phyloP scores from a whole-genome alignment of 2,329 filamentous ascomycete genomes.

The Hymenoscyphus linearis region DNA sequence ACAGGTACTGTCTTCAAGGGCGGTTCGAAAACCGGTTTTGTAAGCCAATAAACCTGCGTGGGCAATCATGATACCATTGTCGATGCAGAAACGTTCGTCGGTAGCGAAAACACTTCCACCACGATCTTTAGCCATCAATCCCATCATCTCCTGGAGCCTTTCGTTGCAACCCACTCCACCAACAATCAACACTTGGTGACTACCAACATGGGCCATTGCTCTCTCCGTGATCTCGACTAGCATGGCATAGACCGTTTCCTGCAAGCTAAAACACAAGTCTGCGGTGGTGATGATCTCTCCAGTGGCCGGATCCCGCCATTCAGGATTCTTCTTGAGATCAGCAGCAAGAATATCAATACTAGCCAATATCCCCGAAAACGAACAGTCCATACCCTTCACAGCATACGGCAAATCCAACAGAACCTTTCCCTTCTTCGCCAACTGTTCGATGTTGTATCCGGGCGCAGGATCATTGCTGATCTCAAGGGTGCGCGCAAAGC shows the following conservation, averaged over 20 bases:
- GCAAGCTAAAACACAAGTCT: slow-evolving; percentile 88
- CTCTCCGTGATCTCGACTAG: slow-evolving; percentile 97
- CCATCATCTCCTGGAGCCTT: slow-evolving; percentile 97
- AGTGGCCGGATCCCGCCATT: slow-evolving; percentile 41
- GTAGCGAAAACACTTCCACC: slow-evolving; percentile 91
- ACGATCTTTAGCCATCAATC: slow-evolving; percentile 81
- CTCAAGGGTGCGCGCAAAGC: slow-evolving; percentile 83
- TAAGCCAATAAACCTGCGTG: slow-evolving; percentile 88
- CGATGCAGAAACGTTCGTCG: slow-evolving; percentile 96
- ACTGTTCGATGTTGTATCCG: slow-evolving; percentile 95
- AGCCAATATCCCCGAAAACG: slow-evolving; percentile 87
- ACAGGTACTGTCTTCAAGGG: slow-evolving; percentile 75
- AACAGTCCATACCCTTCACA: slow-evolving; percentile 98
- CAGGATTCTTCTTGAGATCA: slow-evolving; percentile 50
- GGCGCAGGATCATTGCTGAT: slow-evolving; percentile 96
- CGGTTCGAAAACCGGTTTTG: slow-evolving; percentile 71
- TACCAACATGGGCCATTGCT: slow-evolving; percentile 96
- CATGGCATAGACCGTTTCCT: slow-evolving; percentile 96
- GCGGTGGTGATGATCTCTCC: slow-evolving; percentile 63
- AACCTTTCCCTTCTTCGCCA: slow-evolving; percentile 67
- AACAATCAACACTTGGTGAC: slow-evolving; percentile 84
- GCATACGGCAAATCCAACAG: slow-evolving; percentile 89
- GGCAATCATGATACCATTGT: slow-evolving; percentile 99
- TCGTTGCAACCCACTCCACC: slow-evolving; percentile 95
- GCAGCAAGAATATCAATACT: slow-evolving; percentile 74